Conservation (phyloP, 1,284 basidiomycete species). For the Microstroma glucosiphilum region DNA sequence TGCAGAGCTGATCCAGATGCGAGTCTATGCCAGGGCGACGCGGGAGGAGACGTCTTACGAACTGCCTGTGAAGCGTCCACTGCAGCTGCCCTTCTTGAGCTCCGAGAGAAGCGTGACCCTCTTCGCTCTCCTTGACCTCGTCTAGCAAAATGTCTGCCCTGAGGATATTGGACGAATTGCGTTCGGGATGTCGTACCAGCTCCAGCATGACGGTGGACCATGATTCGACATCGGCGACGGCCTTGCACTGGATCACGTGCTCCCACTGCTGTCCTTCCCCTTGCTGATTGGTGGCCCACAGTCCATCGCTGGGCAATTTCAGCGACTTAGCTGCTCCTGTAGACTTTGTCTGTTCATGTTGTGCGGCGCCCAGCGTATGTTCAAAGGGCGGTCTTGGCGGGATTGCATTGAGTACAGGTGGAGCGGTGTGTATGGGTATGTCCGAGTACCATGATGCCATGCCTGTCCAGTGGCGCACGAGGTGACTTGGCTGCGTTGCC, state of each 20-base stretch:
- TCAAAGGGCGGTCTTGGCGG: no score
- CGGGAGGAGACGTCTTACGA: not conserved
- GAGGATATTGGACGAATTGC: conserved; percentile 39
- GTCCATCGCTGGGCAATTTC: no score
- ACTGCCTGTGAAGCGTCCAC: not conserved
- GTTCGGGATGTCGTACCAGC: conserved; percentile 41
- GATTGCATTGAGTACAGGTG: no score
- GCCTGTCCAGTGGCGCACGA: no score
- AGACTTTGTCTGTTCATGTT: no score
- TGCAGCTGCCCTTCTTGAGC: not conserved
- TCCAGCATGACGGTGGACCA: conserved; percentile 34
- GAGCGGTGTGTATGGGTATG: no score
- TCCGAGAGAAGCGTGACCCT: conserved; percentile 12
- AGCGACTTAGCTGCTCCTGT: no score
- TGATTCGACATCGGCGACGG: conserved; percentile 22
- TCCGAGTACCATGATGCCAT: no score
- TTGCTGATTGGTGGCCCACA: not conserved
- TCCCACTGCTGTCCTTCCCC: conserved; percentile 2
- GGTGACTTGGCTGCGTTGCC: not conserved
- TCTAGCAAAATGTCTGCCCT: conserved; percentile 35
- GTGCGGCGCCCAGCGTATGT: no score
- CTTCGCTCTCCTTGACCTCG: conserved; percentile 24
- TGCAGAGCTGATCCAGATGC: conserved; percentile 5
- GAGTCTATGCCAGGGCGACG: not conserved
- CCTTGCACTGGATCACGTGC: conserved; percentile 4